A percentile compares a stretch with the other conserved stretches of the same genome.
Evolutionary conservation across 345 rosid genomes (phyloP).

Genomic region (Brassica juncea): DNA sequence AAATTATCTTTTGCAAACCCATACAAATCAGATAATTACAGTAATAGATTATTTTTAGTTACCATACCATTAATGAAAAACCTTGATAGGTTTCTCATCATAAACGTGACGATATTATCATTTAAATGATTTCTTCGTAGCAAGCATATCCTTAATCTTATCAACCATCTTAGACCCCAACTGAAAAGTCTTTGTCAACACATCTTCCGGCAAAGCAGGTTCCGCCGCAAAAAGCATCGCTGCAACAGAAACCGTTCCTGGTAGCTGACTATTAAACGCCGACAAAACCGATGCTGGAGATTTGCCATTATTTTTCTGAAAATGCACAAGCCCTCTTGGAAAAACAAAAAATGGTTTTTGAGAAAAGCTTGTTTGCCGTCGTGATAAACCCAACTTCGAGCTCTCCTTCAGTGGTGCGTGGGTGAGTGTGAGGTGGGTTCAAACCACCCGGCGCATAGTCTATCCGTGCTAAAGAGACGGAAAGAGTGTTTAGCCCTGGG

Average conservation of each 20-base stretch:
- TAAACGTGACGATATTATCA: no score
- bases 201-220: slow-evolving; percentile 57
- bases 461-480: slow-evolving; percentile 59
- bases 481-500: slow-evolving; percentile 68
- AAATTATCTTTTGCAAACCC: background rate
- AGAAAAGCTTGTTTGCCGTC: slow-evolving; percentile 53
- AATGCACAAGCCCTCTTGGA: slow-evolving; percentile 64
- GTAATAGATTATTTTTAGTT: background rate
- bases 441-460: slow-evolving; percentile 58
- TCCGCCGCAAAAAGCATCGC: slow-evolving; percentile 42
- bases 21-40: background rate
- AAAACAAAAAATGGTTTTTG: slow-evolving; percentile 52
- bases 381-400: slow-evolving; percentile 62
- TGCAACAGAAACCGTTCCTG: slow-evolving; percentile 58
- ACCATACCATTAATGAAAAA: background rate
- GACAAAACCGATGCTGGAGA: slow-evolving; percentile 48
- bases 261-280: slow-evolving; percentile 65
- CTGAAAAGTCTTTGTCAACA: slow-evolving; percentile 62
- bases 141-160: slow-evolving; percentile 54
- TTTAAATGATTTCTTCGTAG: slow-evolving; percentile 45
- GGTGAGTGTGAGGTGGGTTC: slow-evolving; percentile 64
- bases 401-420: slow-evolving; percentile 57
- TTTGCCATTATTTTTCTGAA: slow-evolving; percentile 59
- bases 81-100: background rate
- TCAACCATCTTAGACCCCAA: slow-evolving; percentile 57